These are phyloP conservation scores for Aspergillus kassunensis DNA, from an alignment of 495 filamentous ascomycete genomes.

Conservation along the genomic window DNA sequence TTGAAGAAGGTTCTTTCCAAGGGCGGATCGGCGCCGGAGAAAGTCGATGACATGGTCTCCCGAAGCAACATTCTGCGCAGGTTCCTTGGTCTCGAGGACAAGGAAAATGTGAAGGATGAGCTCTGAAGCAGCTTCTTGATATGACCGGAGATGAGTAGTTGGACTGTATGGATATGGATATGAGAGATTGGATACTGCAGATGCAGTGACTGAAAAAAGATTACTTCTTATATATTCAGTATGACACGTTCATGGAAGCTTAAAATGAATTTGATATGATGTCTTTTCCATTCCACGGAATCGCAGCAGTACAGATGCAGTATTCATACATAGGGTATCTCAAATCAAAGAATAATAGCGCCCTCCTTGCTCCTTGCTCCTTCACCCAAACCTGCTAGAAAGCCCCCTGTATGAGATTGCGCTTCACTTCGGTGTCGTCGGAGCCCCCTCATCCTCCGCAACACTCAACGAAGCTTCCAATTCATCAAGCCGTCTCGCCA, in stretches of 20 bases:
- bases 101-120: slow-evolving; percentile 58
- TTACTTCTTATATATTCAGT: neutral
- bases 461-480: slow-evolving; percentile 63
- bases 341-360: neutral
- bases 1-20: slow-evolving; percentile 77
- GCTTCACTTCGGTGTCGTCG: slow-evolving; percentile 19
- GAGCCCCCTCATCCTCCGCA: slow-evolving; percentile 6
- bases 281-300: too few relatives aligned
- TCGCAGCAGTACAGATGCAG: too few relatives aligned
- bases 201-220: too few relatives aligned
- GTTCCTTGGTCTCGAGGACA: slow-evolving; percentile 54
- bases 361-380: too few relatives aligned
- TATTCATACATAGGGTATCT: slow-evolving; percentile 12
- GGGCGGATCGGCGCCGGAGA: slow-evolving; percentile 78
- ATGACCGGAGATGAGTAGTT: neutral
- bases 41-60: slow-evolving; percentile 82
- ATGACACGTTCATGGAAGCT: neutral
- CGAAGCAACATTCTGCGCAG: slow-evolving; percentile 84
- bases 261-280: slow-evolving; percentile 3
- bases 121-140: slow-evolving; percentile 40
- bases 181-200: too few relatives aligned
- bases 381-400: too few relatives aligned
- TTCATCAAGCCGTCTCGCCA: slow-evolving; percentile 83
- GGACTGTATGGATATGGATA: neutral
- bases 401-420: too few relatives aligned